Base-by-base conservation (phyloP, 495 filamentous ascomycete species). In the Hypoxylon lienhwacheense region DNA sequence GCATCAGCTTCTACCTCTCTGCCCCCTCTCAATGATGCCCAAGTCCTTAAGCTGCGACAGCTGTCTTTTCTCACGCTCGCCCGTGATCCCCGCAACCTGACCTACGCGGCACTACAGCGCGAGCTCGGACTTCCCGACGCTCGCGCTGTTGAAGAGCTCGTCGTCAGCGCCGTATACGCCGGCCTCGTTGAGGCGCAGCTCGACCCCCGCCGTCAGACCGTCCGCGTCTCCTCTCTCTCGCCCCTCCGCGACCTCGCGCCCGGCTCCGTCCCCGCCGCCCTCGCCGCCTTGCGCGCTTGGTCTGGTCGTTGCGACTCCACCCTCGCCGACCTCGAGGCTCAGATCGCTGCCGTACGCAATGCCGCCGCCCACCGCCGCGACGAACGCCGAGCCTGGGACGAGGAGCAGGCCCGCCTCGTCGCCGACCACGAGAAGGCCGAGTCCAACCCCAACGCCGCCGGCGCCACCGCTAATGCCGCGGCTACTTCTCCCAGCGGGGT, bases 161-260 rank as follows among this genome's bases (percentile, higher is more conserved):
- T 97, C 51, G 96, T 93, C 67, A 82, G 83, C 58, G 82, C 90
- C 58, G 88, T 97, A 70, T 97, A 97, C 78, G 80, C 86, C 28
- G 86, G 84, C 14, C 82, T 98, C 0, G 69, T 98, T 26, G 77
- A 78, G 17, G 93, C 83, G 5, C 90, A 89, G 54, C 86, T 97
- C 28, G 88, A 92, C 66, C 88, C 91, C 7, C 77, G 79, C 35
- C 73, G 82, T 50, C 81, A 85, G 14, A 76, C 77, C 54, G 84
- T 97, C 15, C 82, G 82, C 64, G 83, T 97, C 34, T 86, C 86
- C 44, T 82, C 86, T 55, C 83, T 95, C 33, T 81, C 91, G 0
- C 84, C 91, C 1, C 83, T 97, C 1, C 90, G 93, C 19, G 93
- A 98, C 60, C 82, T 95, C 2, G 80, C 79, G 8, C 90, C 89